Evolutionary conservation across 2,329 filamentous ascomycete species (phyloP), one percentile per base, ranked within the genome.

Genomic region (Monosporascus sp.): DNA sequence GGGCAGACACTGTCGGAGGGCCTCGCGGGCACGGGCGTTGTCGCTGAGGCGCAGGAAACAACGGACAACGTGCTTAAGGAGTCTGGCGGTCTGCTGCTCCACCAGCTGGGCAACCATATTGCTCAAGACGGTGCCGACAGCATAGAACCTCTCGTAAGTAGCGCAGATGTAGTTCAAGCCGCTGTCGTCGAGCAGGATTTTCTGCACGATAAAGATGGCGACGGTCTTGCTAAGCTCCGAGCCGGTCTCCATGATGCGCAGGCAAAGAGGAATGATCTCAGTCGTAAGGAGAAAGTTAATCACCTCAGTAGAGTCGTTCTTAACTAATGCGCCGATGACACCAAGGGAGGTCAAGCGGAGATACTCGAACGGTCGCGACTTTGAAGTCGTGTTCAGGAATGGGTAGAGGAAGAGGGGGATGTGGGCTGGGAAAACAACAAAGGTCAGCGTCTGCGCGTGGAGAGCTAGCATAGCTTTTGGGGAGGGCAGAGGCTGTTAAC

Each of bases 81-180:
- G 79, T 50, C 94, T 83, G 31, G 96, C 94, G 1, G 94, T 99
- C 74, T 99, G 94, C 68, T 96, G 93, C 72, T 99, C 94, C 40
- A 97, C 94, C 38, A 99, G 82, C 74, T 97, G 93, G 51, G 88
- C 91, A 53, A 99, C 94, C 94, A 99, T 99, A 69, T 97, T 99
- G 76, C 91, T 96, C 40, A 99, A 78, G 6, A 99, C 94, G 1
- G 94, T 99, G 6, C 94, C 94, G 5, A 99, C 94, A 7, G 94
- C 94, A 64, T 97, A 99, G 74, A 99, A 99, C 20, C 94, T 84
- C 77, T 99, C 94, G 65, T 99, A 99, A 1, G 94, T 99, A 60
- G 95, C 93, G 74, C 94, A 99, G 55, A 99, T 99, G 72, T 99
- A 99, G 66, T 94, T 94, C 58, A 99, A 81, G 4, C 94, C 94